Evolutionary conservation across 2,329 filamentous ascomycete species (phyloP).

Genomic region (Amesomyces nigricolor): DNA sequence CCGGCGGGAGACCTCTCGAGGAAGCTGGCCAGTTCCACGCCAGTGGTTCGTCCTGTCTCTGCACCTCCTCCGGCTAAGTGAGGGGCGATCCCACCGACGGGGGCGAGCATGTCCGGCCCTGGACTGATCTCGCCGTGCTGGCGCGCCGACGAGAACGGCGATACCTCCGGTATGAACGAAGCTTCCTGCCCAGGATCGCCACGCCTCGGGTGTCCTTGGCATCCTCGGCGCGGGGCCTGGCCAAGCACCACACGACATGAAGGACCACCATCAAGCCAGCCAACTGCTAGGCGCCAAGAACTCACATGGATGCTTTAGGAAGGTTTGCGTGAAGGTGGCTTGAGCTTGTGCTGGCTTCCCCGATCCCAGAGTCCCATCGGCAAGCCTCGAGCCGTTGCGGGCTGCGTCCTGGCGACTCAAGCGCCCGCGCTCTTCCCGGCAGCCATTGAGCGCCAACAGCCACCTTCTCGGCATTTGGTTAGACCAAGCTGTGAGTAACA

Average conservation of each 20-base stretch:
- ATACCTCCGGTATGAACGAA: slow-evolving; percentile 8
- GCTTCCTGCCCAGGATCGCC: slow-evolving; percentile 3
- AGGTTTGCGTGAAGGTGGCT: slow-evolving; percentile 4
- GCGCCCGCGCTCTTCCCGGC: neutral
- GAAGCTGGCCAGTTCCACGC: neutral
- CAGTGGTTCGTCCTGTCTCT: neutral
- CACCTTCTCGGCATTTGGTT: neutral
- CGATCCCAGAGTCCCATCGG: neutral
- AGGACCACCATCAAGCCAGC: slow-evolving; percentile 4
- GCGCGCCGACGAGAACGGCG: slow-evolving; percentile 11
- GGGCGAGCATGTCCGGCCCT: neutral
- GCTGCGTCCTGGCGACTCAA: neutral
- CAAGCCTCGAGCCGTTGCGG: neutral
- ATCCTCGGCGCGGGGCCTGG: neutral
- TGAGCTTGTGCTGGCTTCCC: neutral
- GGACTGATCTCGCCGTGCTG: neutral
- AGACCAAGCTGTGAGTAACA: neutral
- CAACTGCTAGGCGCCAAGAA: slow-evolving; percentile 7
- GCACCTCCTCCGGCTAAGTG: neutral
- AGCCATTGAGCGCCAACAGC: neutral
- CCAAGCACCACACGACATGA: slow-evolving; percentile 10
- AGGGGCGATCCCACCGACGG: neutral
- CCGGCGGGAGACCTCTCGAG: neutral
- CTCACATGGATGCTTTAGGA: slow-evolving; percentile 10
- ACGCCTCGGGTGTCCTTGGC: slow-evolving; percentile 11